These are phyloP conservation scores for Xylaria sp. DNA, from an alignment of 2,329 filamentous ascomycete genomes.

Conservation along the genomic window DNA sequence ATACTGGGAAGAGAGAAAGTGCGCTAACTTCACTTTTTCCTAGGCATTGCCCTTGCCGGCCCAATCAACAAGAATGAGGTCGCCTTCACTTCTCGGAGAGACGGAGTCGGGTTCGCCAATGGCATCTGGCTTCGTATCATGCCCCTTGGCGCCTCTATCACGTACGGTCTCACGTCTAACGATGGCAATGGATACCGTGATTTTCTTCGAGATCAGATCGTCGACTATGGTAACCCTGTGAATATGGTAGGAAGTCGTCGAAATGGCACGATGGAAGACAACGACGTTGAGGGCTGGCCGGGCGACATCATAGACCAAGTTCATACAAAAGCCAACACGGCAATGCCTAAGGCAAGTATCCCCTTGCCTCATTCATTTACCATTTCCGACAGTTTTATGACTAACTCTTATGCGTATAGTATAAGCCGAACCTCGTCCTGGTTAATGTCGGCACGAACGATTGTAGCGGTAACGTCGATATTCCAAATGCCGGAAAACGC, in stretches of 20 bases:
- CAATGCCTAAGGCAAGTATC: slow-evolving; percentile 38
- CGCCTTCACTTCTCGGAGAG: neutral
- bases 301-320: slow-evolving; percentile 51
- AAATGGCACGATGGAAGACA: slow-evolving; percentile 51
- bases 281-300: slow-evolving; percentile 52
- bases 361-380: neutral
- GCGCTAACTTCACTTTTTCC: neutral
- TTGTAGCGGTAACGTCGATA: slow-evolving; percentile 48
- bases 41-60: slow-evolving; percentile 21
- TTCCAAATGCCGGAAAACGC: slow-evolving; percentile 45
- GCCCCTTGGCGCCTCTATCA: slow-evolving; percentile 54
- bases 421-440: slow-evolving; percentile 52
- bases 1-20: neutral
- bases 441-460: slow-evolving; percentile 56
- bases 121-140: slow-evolving; percentile 49
- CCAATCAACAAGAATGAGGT: slow-evolving; percentile 8
- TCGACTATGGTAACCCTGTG: slow-evolving; percentile 46
- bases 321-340: slow-evolving; percentile 44
- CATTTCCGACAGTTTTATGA: neutral
- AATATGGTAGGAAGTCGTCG: slow-evolving; percentile 53
- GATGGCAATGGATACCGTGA: slow-evolving; percentile 53
- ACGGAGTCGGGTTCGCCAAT: slow-evolving; percentile 35
- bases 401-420: slow-evolving; percentile 18
- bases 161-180: slow-evolving; percentile 48
- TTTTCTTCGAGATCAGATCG: slow-evolving; percentile 50